Base-by-base conservation (phyloP, 345 rosid genomes). In the Brassica incana region DNA sequence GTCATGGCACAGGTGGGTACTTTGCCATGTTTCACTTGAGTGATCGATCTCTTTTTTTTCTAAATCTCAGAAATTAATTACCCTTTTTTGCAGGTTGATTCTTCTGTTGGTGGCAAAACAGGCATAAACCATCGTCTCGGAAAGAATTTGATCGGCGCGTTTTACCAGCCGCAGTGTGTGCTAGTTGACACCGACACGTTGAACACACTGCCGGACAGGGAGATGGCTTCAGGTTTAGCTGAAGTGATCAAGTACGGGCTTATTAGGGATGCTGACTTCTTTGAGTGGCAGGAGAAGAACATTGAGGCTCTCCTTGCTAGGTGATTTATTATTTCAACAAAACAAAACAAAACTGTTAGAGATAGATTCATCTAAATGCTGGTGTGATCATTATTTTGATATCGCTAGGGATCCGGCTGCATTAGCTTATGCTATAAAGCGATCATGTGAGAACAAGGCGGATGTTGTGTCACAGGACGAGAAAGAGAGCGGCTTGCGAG, bases 71-170 rank as follows among this genome's bases (percentile, higher is more conserved):
- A 27, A 27, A 27, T 27, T 27, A 27, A 27, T 66, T 15, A 76
- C 62, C 18, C 75, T 36, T 75, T 75, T 27, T 38, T 38, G 67
- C 81, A 93, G 98, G 97, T 93, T 77, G 99, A 96, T 84, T 96
- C 99, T 75, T 96, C 99, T 32, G 97, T 96, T 64, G 99, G 99
- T 73, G 99, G 99, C 33, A 93, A 96, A 88, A 93, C 98, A 29
- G 99, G 98, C 81, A 87, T 93, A 48, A 96, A 96, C 76, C 99
- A 96, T 73, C 82, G 64, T 32, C 98, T 93, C 65, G 99, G 99
- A 74, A 96, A 96, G 90, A 96, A 96, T 78, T 20, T 96, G 91
- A 96, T 93, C 4, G 99, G 99, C 68, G 97, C 99, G 27, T 96
- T 96, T 83, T 92, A 96, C 89, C 99, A 96, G 82, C 99, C 99